Conservation (phyloP, 257 asterid genomes). For the Euphrasia confusa region DNA sequence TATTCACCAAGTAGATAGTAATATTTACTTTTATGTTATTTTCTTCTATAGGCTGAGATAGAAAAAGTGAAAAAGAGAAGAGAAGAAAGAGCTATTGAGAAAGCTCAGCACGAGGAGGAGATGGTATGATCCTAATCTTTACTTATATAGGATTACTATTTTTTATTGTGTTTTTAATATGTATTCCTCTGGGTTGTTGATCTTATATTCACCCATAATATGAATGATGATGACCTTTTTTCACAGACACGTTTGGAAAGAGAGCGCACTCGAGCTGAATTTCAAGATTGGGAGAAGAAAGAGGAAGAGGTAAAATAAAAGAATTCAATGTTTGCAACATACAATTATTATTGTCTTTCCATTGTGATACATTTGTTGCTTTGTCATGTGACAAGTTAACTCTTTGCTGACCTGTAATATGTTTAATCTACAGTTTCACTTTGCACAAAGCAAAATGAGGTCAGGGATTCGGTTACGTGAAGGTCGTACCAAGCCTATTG, state of each 20-base stretch:
- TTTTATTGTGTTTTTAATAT: constrained; percentile 9
- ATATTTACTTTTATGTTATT: constrained; percentile 8
- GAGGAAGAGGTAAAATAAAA: constrained; percentile 70
- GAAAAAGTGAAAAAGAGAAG: constrained; percentile 95
- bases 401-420: constrained; percentile 21
- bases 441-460: constrained; percentile 88
- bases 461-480: constrained; percentile 88
- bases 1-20: not conserved
- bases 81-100: constrained; percentile 93
- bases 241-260: constrained; percentile 72
- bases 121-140: constrained; percentile 47
- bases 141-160: not conserved
- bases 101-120: constrained; percentile 97
- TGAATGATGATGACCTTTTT: constrained; percentile 19
- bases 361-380: not conserved
- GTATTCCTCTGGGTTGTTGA: not conserved
- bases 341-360: constrained; percentile 5
- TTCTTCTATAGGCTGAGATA: constrained; percentile 67
- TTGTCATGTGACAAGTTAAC: constrained; percentile 10
- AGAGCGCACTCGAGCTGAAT: constrained; percentile 96
- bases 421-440: constrained; percentile 65
- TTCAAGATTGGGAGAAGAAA: constrained; percentile 98
- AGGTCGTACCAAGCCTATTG: constrained; percentile 96
- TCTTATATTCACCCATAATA: constrained; percentile 2
- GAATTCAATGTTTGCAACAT: constrained; percentile 9